phyloP scores from a whole-genome alignment of 2,329 filamentous ascomycete genomes.

The Coniochaeta pulveracea region DNA sequence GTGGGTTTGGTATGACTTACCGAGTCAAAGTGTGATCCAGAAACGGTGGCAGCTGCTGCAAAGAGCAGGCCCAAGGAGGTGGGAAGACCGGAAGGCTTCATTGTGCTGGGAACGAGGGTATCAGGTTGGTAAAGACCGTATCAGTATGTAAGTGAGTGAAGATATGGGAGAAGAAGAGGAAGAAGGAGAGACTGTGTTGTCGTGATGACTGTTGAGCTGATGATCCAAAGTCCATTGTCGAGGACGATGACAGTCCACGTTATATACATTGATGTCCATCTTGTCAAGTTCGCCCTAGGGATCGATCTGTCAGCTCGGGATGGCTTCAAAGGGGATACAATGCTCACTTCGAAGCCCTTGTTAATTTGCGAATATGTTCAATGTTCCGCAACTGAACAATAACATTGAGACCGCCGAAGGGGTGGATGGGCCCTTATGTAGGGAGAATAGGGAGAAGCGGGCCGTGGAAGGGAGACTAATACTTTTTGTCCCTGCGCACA shows the following conservation, averaged over 20 bases:
- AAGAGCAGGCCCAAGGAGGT: background rate
- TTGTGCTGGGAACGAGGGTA: conserved; percentile 1
- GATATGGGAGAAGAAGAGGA: background rate
- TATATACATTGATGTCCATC: conserved; percentile 1
- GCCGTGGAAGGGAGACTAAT: too few relatives aligned
- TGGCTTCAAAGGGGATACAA: background rate
- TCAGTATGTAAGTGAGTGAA: background rate
- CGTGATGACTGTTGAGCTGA: too few relatives aligned
- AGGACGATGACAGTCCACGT: background rate
- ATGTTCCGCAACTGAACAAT: background rate
- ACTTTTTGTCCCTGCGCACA: too few relatives aligned
- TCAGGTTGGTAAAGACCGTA: too few relatives aligned
- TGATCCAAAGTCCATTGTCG: background rate
- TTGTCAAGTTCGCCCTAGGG: background rate
- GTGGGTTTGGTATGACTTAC: too few relatives aligned
- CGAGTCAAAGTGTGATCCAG: too few relatives aligned
- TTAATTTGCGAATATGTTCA: background rate
- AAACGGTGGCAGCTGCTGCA: background rate
- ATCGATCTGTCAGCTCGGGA: background rate
- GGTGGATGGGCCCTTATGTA: background rate
- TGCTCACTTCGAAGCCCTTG: background rate
- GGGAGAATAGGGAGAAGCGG: too few relatives aligned
- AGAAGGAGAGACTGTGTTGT: too few relatives aligned
- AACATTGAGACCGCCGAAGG: conserved; percentile 2
- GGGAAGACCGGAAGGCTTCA: background rate